phyloP scores from a whole-genome alignment of 768 basidiomycete species.

The Russula olivacea region DNA sequence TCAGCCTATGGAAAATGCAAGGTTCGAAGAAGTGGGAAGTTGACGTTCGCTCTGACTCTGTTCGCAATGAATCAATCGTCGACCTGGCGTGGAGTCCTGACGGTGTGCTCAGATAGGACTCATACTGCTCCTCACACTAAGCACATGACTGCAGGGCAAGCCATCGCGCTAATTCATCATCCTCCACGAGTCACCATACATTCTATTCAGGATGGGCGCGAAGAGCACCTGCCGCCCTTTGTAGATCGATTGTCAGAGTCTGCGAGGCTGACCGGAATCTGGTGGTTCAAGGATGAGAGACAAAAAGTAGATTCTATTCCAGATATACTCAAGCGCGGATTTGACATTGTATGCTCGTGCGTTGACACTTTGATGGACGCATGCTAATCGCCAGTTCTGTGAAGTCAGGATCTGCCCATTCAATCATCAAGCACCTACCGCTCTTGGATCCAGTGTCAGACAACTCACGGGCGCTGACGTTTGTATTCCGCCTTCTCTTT shows the following conservation, averaged over 20 bases:
- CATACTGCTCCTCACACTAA: neutral
- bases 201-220: conserved; percentile 70
- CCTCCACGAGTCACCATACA: conserved; percentile 64
- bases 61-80: conserved; percentile 45
- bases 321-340: conserved; percentile 68
- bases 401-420: conserved; percentile 74
- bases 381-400: conserved; percentile 22
- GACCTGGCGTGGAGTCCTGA: conserved; percentile 78
- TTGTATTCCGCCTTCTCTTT: conserved; percentile 29
- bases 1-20: conserved; percentile 77
- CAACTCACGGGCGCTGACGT: conserved; percentile 63
- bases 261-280: conserved; percentile 45
- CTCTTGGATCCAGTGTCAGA: conserved; percentile 66
- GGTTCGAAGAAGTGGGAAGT: conserved; percentile 81
- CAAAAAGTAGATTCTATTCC: conserved; percentile 46
- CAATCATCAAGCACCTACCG: conserved; percentile 61
- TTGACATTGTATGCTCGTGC: conserved; percentile 48
- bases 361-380: conserved; percentile 7
- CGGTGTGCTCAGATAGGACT: conserved; percentile 40
- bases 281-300: conserved; percentile 65
- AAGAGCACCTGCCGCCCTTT: conserved; percentile 45
- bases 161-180: conserved; percentile 64
- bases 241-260: conserved; percentile 24
- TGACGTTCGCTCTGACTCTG: conserved; percentile 43
- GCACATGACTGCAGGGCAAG: conserved; percentile 43